phyloP scores from a whole-genome alignment of 768 basidiomycete genomes.

The Sarcomyxa edulis region DNA sequence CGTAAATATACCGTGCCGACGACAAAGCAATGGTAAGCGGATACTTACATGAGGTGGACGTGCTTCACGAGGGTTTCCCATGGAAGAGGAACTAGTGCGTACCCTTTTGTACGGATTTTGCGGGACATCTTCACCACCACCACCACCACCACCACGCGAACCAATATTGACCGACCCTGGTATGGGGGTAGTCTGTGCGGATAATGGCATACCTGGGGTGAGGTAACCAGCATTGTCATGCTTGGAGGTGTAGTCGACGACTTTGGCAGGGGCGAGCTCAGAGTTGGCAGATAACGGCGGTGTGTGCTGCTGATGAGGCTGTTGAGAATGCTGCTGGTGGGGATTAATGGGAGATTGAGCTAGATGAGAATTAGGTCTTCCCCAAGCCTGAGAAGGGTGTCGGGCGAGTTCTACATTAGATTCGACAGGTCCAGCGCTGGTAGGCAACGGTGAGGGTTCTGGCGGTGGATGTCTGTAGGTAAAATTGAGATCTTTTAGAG shows the following conservation, averaged over 20 bases:
- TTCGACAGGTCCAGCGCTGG: conserved; percentile 15
- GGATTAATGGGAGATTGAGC: conserved; percentile 12
- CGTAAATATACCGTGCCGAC: no score
- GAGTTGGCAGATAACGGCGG: conserved; percentile 42
- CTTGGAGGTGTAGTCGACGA: conserved; percentile 37
- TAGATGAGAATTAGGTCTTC: conserved; percentile 16
- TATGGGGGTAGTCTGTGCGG: conserved; percentile 35
- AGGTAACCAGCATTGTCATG: conserved; percentile 46
- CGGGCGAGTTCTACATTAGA: conserved; percentile 20
- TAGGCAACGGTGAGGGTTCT: no score
- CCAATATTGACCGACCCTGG: conserved; percentile 30
- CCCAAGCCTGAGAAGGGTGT: conserved; percentile 25
- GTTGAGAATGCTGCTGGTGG: conserved; percentile 16
- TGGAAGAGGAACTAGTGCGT: conserved; percentile 30
- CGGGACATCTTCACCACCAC: conserved; percentile 30
- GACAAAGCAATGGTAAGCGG: conserved; percentile 2
- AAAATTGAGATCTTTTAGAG: conserved; percentile 72
- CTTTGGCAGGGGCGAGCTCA: conserved; percentile 27
- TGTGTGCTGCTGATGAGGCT: conserved; percentile 42
- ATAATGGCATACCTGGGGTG: conserved; percentile 40
- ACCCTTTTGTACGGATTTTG: conserved; percentile 38
- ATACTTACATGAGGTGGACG: conserved; percentile 47
- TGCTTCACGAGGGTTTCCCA: conserved; percentile 35
- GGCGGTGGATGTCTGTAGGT: conserved; percentile 29
- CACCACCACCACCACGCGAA: conserved; percentile 24